These are phyloP conservation scores for Porphyrellus cyaneotinctus DNA, from an alignment of 768 basidiomycete genomes.

Conservation along the genomic window DNA sequence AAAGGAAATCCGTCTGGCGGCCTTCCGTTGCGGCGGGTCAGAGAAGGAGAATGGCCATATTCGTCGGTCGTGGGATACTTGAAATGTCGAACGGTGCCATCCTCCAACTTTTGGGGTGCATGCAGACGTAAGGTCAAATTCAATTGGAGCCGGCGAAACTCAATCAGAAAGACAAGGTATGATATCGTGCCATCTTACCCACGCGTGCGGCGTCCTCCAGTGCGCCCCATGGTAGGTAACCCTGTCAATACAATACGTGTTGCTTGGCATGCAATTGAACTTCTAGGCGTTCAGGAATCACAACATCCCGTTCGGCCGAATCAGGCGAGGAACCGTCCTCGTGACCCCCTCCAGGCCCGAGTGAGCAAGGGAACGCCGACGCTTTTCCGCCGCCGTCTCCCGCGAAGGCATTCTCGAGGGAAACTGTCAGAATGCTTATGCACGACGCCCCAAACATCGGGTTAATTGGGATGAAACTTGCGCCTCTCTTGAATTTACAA, in stretches of 20 bases:
- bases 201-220: no score
- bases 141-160: conserved; percentile 21
- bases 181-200: conserved; percentile 1
- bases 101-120: neutral
- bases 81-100: neutral
- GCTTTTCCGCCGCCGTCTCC: conserved; percentile 5
- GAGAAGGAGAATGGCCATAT: conserved; percentile 1
- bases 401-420: conserved; percentile 13
- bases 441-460: neutral
- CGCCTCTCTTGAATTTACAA: neutral
- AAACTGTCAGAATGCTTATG: neutral
- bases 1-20: neutral
- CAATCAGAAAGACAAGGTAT: neutral
- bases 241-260: neutral
- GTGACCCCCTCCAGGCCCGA: neutral
- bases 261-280: neutral
- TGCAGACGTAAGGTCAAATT: conserved; percentile 8
- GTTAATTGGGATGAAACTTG: neutral
- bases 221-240: no score
- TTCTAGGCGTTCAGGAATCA: no score
- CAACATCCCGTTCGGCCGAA: neutral
- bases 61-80: neutral
- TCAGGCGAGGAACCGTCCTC: no score
- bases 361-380: neutral
- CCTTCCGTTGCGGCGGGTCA: neutral